Conservation (phyloP, 2,329 filamentous ascomycete species). For the Paracoccidioides lutzii region DNA sequence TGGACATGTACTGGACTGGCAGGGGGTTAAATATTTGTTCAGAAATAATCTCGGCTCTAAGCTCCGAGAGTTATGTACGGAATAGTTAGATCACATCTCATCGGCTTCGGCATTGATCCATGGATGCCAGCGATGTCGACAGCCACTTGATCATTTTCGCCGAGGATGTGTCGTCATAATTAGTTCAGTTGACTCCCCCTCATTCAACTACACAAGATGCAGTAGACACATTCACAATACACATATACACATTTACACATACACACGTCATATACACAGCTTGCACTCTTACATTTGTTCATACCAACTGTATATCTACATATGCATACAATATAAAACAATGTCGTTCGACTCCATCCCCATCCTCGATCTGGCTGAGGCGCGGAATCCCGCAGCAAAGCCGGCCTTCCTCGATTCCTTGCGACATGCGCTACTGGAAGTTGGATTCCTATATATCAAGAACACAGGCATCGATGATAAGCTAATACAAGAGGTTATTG, state of each 20-base stretch:
- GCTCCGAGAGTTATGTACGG: not conserved
- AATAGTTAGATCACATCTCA: not conserved
- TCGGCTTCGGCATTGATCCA: not conserved
- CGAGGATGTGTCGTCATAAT: not conserved
- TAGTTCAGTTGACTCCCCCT: not conserved
- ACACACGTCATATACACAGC: not conserved
- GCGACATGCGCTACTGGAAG: slow-evolving; percentile 63
- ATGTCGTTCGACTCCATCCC: slow-evolving; percentile 67
- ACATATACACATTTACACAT: not conserved
- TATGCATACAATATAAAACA: not conserved
- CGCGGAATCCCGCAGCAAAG: slow-evolving; percentile 53
- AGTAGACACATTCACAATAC: not conserved
- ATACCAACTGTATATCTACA: not conserved
- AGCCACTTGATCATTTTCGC: not conserved
- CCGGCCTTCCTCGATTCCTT: slow-evolving; percentile 57
- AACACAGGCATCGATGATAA: slow-evolving; percentile 60
- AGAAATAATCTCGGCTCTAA: no score
- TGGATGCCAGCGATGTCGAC: not conserved
- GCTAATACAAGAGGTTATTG: slow-evolving; percentile 52
- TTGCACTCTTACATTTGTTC: not conserved
- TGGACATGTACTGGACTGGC: no score
- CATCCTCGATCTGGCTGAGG: slow-evolving; percentile 60
- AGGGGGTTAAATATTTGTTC: no score
- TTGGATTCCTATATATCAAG: slow-evolving; percentile 78
- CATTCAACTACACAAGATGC: not conserved